Percentiles rank a stretch among this genome's conserved stretches.
Evolutionary conservation across 805 yeast genomes (phyloP).

Genomic region (Priceomyces fermenticarens): DNA sequence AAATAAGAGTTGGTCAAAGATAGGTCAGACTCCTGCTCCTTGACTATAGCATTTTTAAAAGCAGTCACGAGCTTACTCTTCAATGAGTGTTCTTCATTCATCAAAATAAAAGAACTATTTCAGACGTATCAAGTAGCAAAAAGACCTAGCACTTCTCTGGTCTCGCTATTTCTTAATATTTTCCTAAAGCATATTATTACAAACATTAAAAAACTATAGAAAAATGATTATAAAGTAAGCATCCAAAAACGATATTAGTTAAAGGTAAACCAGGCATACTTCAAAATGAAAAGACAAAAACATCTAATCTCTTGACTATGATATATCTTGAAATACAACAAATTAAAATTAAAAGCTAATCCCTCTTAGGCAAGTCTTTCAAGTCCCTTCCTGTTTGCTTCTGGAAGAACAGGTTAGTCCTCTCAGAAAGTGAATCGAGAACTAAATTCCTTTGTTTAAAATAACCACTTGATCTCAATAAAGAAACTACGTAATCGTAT

Average conservation of each 20-base stretch:
- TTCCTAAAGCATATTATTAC: too few species aligned
- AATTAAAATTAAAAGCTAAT: not conserved
- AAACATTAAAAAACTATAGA: too few species aligned
- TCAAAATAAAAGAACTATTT: not conserved
- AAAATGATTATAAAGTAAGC: too few species aligned
- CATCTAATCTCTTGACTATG: too few species aligned
- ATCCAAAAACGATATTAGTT: too few species aligned
- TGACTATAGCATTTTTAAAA: conserved; percentile 30
- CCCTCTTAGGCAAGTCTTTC: conserved; percentile 12
- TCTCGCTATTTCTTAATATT: too few species aligned
- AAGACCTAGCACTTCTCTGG: too few species aligned
- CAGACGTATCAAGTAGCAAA: too few species aligned
- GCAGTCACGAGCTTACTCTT: conserved; percentile 5
- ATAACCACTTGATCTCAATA: conserved; percentile 46
- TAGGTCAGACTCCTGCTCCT: conserved; percentile 37
- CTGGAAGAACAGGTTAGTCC: conserved; percentile 23
- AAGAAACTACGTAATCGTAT: conserved; percentile 46
- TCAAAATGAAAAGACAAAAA: too few species aligned
- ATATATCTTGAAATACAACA: too few species aligned
- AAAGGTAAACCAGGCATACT: too few species aligned
- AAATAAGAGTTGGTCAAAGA: conserved; percentile 31
- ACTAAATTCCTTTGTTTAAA: conserved; percentile 46
- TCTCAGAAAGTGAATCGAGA: conserved; percentile 31
- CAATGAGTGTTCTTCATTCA: not conserved
- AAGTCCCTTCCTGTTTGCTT: conserved; percentile 30